Base-by-base conservation (phyloP, 2,329 filamentous ascomycete species). In the Pyrenophora tritici-repentis region DNA sequence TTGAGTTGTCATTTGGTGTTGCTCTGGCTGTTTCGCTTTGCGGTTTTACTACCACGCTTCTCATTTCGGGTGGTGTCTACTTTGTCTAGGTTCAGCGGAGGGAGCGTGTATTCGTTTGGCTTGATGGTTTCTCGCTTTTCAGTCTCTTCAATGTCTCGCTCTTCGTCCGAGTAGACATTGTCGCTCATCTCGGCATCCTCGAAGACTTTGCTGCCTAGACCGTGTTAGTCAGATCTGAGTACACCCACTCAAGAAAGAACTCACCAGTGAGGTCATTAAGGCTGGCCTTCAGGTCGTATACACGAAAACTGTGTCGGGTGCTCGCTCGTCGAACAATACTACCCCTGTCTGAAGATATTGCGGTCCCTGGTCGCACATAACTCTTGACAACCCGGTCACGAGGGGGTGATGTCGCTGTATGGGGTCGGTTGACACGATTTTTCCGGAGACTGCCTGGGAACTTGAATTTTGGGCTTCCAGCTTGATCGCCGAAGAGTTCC, bases 181-280 rank as follows among this genome's bases (percentile, higher is more conserved):
- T 65, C 68, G 32, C 65, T 71, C 36, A 66, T 49, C 18, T 70
- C 68, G 1, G 56, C 61, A 39, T 72, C 66, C 29, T 68, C 59
- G 36, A 60, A 72, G 16, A 71, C 63, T 38, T 66, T 56, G 8
- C 53, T 63, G 4, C 59, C 56, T 20, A 47, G 6, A 9, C 34
- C 7, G 5, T 7, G 2, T n/a, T n/a, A 4, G 22, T n/a, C 20
- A 4, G 22, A 24, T 24, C 6, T 9, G 22, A 24, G 22, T 24
- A 24, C 8, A 24, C 8, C 22, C 4, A 7, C 6, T 24, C 8
- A 6, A 24, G 8, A 24, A 24, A 6, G 6, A 9, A 26, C 47
- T 33, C 22, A 50, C 47, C 47, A 9, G 59, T 63, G 7, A 65
- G 54, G 33, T 59, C 59, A 22, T 69, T 69, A 2, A 71, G 37